phyloP scores from a whole-genome alignment of 1,284 basidiomycete species.

The Boletellus dicymbophilus region DNA sequence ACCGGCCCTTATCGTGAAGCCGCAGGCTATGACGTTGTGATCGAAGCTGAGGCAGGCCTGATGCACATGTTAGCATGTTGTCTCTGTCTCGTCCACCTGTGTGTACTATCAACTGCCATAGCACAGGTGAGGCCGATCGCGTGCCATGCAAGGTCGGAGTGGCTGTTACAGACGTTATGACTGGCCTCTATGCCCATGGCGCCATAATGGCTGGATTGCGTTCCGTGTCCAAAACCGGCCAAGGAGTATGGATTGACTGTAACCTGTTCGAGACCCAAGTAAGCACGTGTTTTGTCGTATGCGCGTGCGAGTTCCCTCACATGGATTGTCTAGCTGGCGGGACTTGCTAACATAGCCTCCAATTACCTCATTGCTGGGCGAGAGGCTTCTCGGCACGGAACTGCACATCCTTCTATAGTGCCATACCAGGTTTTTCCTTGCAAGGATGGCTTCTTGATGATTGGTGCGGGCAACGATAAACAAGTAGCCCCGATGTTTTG shows the following conservation, averaged over 20 bases:
- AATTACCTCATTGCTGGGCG: slow-evolving; percentile 90
- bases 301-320: background rate
- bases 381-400: slow-evolving; percentile 89
- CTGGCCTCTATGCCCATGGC: slow-evolving; percentile 92
- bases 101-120: slow-evolving; percentile 30
- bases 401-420: slow-evolving; percentile 89
- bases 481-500: slow-evolving; percentile 52
- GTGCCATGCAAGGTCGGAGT: slow-evolving; percentile 92
- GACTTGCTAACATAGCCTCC: slow-evolving; percentile 90
- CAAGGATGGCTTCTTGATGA: slow-evolving; percentile 89
- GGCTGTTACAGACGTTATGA: slow-evolving; percentile 89
- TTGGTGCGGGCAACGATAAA: slow-evolving; percentile 90
- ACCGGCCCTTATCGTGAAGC: slow-evolving; percentile 85
- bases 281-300: slow-evolving; percentile 22
- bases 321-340: slow-evolving; percentile 67
- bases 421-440: slow-evolving; percentile 93
- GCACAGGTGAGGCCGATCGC: slow-evolving; percentile 89
- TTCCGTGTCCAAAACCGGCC: slow-evolving; percentile 81
- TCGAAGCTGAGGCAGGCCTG: slow-evolving; percentile 89
- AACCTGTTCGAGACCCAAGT: slow-evolving; percentile 89
- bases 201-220: slow-evolving; percentile 91
- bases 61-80: slow-evolving; percentile 81
- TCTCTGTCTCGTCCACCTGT: slow-evolving; percentile 5
- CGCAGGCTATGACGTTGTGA: slow-evolving; percentile 90
- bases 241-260: slow-evolving; percentile 90